Evolutionary conservation across 2,329 filamentous ascomycete genomes (phyloP).

Genomic region (Aspergillus transmontanensis): DNA sequence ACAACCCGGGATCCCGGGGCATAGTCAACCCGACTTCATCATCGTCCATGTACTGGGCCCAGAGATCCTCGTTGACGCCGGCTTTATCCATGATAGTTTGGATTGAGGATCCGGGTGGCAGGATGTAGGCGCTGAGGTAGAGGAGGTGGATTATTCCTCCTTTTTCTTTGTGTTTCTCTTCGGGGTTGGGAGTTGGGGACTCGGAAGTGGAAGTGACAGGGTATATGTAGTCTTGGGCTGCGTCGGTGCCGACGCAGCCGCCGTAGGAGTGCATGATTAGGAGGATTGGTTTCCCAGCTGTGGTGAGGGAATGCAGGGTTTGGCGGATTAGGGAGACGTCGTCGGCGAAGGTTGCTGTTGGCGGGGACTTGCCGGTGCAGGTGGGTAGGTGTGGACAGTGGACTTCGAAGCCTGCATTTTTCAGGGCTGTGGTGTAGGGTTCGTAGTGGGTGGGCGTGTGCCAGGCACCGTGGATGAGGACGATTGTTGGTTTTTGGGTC

Average conservation of each 20-base stretch:
- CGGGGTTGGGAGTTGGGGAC: background rate
- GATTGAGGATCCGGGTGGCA: background rate
- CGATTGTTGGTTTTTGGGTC: conserved; percentile 2
- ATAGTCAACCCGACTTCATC: background rate
- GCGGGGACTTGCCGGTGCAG: background rate
- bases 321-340: background rate
- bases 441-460: background rate
- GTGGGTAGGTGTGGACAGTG: background rate
- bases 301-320: background rate
- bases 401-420: background rate
- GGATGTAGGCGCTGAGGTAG: background rate
- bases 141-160: background rate
- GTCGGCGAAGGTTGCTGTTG: background rate
- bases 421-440: background rate
- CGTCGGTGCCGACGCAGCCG: background rate
- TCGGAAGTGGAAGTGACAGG: background rate
- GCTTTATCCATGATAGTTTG: background rate
- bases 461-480: conserved; percentile 3
- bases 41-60: conserved; percentile 6
- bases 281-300: background rate
- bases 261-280: conserved; percentile 4
- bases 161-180: no score
- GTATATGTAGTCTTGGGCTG: background rate
- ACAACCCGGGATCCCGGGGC: background rate
- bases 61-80: background rate